Evolutionary conservation across 371 early-diverging fungal species (phyloP).

Genomic region (Enterospora canceri): DNA sequence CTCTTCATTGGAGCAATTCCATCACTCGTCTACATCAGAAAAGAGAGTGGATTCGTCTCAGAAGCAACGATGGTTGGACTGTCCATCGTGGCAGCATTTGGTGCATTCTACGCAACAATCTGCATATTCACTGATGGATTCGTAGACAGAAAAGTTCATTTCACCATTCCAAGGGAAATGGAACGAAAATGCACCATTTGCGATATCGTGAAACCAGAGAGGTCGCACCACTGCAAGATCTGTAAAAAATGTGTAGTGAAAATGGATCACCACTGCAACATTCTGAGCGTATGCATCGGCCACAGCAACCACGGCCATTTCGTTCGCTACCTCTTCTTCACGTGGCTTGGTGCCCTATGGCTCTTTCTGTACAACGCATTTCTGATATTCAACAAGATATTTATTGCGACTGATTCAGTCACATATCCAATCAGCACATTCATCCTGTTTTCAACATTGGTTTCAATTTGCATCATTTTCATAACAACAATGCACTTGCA

Average conservation of each 20-base stretch:
- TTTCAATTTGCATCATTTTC: conserved; percentile 1
- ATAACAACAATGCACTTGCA: conserved; percentile 23
- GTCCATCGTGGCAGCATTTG: neutral
- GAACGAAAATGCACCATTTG: conserved; percentile 57
- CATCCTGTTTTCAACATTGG: neutral
- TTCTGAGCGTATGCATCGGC: conserved; percentile 87
- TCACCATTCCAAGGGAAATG: neutral
- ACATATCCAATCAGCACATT: neutral
- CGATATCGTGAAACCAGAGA: conserved; percentile 67
- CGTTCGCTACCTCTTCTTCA: conserved; percentile 49
- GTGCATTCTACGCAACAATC: conserved; percentile 2
- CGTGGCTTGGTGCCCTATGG: neutral
- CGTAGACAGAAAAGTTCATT: neutral
- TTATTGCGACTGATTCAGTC: neutral
- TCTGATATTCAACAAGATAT: neutral
- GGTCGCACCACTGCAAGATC: conserved; percentile 87
- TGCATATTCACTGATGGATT: conserved; percentile 6
- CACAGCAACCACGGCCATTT: conserved; percentile 60
- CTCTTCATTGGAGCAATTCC: neutral
- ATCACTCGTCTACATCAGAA: neutral
- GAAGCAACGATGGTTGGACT: neutral
- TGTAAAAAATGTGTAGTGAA: conserved; percentile 87
- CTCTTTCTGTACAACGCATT: neutral
- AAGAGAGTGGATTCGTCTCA: neutral
- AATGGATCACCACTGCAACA: conserved; percentile 95